Base-by-base conservation (phyloP, 2,329 filamentous ascomycete species). In the Alternaria sp. region DNA sequence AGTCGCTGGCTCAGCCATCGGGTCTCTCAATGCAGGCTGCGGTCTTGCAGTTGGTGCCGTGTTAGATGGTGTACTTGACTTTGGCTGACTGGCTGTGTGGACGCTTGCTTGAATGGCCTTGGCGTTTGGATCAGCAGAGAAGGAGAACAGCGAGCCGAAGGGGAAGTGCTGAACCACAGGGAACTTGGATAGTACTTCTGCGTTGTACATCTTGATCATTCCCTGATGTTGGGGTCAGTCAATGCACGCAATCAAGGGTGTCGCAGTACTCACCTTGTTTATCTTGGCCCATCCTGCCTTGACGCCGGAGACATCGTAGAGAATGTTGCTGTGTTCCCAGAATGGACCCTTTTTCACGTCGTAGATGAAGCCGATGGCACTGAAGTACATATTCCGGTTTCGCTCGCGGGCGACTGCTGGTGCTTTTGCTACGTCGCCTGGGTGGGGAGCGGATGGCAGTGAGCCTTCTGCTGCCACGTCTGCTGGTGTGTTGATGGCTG, bases 161-260 rank as follows among this genome's bases (percentile, higher is more conserved):
- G 81, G 82, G 62, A 86, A 98, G 80, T 99, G 96, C 81, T 99
- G 96, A n/a, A 99, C 93, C 3, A 99, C 96, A 3, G 96, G 96
- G 76, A 97, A 97, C 80, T 99, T 99, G 43, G 92, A 93, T 13
- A 99, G 85, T 4, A 99, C 96, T 82, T 99, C 96, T 17, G 93
- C 96, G 70, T 96, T 93, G 83, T 95, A 99, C 96, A 99, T 99
- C 81, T 98, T 99, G 74, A 99, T 89, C 96, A 99, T 98, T 55
- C 96, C 96, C 90, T 91, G 44, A 45, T 4, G 1, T 11, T 8
- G 7, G 6, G 50, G 46, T 70, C 54, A 69, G 67, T 49, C 11
- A 26, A 15, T 26, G 15, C 36, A n/a, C 36, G 36, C 3, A 10
- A n/a, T 40, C 15, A n/a, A 10, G 15, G 2, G 32, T 40, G 36